Conservation (phyloP, 768 basidiomycete genomes). For the Naganishia vaughanmartiniae region DNA sequence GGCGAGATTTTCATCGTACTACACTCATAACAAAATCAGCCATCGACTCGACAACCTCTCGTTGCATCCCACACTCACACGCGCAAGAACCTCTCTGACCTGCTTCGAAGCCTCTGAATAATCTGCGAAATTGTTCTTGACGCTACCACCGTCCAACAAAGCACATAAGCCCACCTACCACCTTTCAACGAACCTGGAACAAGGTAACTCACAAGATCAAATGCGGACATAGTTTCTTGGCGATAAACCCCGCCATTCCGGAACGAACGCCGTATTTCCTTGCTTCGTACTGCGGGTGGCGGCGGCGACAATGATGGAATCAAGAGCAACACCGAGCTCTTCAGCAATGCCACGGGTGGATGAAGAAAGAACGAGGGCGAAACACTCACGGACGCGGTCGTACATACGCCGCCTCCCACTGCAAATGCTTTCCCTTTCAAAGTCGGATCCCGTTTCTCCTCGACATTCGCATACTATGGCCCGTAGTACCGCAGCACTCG, state of each 20-base stretch:
- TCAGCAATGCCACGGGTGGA: neutral
- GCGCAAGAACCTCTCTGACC: conserved; percentile 67
- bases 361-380: no score
- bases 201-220: conserved; percentile 59
- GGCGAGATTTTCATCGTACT: conserved; percentile 50
- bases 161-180: neutral
- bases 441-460: conserved; percentile 44
- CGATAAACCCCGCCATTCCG: conserved; percentile 95
- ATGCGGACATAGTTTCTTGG: conserved; percentile 87
- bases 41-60: neutral
- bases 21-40: neutral
- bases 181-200: no score
- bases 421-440: conserved; percentile 55
- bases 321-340: neutral
- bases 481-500: no score
- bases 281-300: conserved; percentile 69
- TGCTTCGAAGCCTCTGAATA: conserved; percentile 52
- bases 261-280: conserved; percentile 86
- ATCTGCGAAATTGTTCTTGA: conserved; percentile 42
- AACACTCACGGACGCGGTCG: conserved; percentile 62
- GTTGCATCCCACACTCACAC: conserved; percentile 39
- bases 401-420: conserved; percentile 80
- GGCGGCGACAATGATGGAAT: no score
- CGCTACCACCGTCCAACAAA: conserved; percentile 25
- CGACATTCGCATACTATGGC: conserved; percentile 56